A percentile compares a stretch with the other conserved stretches of the same genome.
These are phyloP conservation scores for Beauveria bassiana DNA, from an alignment of 2,329 filamentous ascomycete genomes.

Conservation along the genomic window DNA sequence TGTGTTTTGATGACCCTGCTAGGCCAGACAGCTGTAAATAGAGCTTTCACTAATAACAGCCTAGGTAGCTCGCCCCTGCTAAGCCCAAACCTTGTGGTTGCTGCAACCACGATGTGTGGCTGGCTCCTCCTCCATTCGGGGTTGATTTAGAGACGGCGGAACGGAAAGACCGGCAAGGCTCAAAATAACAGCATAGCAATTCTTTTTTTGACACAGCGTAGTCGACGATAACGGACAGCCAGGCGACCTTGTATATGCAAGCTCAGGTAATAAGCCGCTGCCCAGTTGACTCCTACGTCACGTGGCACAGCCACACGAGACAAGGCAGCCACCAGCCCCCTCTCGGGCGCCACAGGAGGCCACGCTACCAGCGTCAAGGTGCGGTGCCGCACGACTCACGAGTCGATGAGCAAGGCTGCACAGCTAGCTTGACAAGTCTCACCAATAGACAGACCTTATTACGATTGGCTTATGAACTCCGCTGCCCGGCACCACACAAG, in stretches of 20 bases:
- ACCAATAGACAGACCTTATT: background rate
- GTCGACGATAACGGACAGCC: too few species aligned
- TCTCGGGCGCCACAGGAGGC: background rate
- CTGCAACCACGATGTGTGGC: background rate
- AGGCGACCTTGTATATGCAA: background rate
- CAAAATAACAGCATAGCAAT: background rate
- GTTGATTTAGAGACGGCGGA: background rate
- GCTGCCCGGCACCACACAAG: background rate
- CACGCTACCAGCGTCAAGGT: background rate
- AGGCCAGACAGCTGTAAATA: background rate
- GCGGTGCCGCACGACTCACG: background rate
- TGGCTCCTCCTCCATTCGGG: background rate
- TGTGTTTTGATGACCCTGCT: too few species aligned
- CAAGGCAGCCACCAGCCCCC: background rate
- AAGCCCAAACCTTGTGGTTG: background rate
- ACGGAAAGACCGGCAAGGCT: background rate
- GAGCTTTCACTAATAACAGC: background rate
- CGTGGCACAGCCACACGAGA: constrained; percentile 8
- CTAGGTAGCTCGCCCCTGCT: background rate
- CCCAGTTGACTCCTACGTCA: background rate
- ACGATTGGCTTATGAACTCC: constrained; percentile 4
- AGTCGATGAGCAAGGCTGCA: constrained; percentile 6
- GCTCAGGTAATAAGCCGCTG: background rate
- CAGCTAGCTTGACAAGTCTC: background rate
- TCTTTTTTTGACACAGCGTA: too few species aligned